Evolutionary conservation across 2,329 filamentous ascomycete species (phyloP).

Genomic region (Penicillium sp.): DNA sequence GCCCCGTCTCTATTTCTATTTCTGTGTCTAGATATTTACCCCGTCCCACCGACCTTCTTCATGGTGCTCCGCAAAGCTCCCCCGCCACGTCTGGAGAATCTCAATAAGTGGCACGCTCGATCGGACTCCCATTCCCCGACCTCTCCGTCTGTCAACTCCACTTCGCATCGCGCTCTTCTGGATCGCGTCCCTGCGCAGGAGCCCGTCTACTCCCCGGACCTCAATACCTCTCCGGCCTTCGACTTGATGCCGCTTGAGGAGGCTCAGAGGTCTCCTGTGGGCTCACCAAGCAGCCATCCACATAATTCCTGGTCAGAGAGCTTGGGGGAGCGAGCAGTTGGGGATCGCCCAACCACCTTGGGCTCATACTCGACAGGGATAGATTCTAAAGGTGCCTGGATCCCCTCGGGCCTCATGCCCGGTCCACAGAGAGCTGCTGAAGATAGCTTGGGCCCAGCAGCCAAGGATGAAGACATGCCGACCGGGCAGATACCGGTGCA

Average conservation of each 20-base stretch:
- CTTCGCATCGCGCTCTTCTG: conserved; percentile 24
- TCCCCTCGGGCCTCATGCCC: conserved; percentile 23
- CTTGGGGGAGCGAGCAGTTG: conserved; percentile 22
- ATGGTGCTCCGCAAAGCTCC: conserved; percentile 41
- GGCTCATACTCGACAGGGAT: conserved; percentile 7
- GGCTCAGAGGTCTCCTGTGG: conserved; percentile 35
- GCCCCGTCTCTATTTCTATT: background rate
- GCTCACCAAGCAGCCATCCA: conserved; percentile 25
- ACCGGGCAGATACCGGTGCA: conserved; percentile 28
- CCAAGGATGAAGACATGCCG: conserved; percentile 8
- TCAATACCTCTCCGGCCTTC: conserved; percentile 37
- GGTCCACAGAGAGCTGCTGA: conserved; percentile 23
- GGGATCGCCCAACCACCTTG: conserved; percentile 7
- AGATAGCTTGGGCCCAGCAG: conserved; percentile 19
- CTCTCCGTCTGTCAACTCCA: conserved; percentile 29
- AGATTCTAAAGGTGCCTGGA: conserved; percentile 10
- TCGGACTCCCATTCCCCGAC: conserved; percentile 31
- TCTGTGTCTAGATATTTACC: background rate
- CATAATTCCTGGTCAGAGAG: conserved; percentile 34
- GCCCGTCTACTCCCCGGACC: conserved; percentile 36
- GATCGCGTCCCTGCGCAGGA: conserved; percentile 29
- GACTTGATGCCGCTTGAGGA: conserved; percentile 38
- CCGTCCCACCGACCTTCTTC: conserved; percentile 16
- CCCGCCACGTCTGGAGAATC: conserved; percentile 35
- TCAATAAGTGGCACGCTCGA: conserved; percentile 29